Evolutionary conservation across 1,139 yeast genomes (phyloP), one percentile per base, ranked within the genome.

Genomic region (Lodderomyces elongisporus): DNA sequence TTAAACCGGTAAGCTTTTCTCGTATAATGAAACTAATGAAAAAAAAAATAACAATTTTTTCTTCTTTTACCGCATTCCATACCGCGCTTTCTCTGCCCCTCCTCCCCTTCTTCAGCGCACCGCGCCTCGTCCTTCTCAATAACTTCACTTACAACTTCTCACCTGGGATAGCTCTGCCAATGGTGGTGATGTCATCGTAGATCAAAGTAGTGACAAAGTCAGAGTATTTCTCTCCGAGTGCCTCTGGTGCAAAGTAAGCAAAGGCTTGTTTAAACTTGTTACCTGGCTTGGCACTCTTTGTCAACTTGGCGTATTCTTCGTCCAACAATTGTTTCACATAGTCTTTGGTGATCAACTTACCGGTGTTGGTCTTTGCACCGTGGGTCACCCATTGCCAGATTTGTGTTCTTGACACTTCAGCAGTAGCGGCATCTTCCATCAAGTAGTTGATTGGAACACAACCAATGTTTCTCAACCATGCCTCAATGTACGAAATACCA

Each of bases 381-480:
- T 83, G 91, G 45, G 78, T 78, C 42, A 82, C 87, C 91, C 91
- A 83, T 59, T 83, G 89, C 77, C 84, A 79, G 48, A 83, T 71
- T 61, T 81, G 88, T 26, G 85, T 75, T 58, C 93, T 77, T 22
- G 89, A 81, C 26, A 83, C 91, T 59, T 83, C 93, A 35, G 91
- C 91, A 38, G 91, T 83, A 32, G 91, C 91, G 35, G 91, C 91
- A 52, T 83, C 91, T 62, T 83, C 93, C 93, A 83, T 83, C 62
- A 82, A 69, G 58, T 73, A 79, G 67, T 82, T 80, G 60, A 83
- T 81, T 48, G 93, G 89, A 40, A 83, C 88, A 65, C 88, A 79
- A 16, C 91, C 91, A 45, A 77, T 62, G 39, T 85, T 83, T 49
- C 87, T 72, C 51, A 83, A 74, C 91, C 91, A 83, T 27, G 89